These are phyloP conservation scores for Entomortierella beljakovae DNA, from an alignment of 192 early-diverging fungal species.

Conservation along the genomic window DNA sequence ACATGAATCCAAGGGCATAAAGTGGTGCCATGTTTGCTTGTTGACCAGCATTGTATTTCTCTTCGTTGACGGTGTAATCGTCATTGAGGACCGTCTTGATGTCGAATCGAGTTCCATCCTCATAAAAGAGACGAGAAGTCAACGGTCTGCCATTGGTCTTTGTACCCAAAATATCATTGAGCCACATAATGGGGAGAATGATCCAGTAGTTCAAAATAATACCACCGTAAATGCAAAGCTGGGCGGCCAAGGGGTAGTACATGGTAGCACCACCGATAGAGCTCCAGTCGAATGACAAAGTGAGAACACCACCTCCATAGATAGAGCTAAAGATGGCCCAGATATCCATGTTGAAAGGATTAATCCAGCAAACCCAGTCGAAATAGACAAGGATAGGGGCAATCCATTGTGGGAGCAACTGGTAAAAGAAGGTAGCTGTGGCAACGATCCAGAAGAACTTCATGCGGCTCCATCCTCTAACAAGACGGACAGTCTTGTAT, in stretches of 20 bases:
- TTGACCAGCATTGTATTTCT: slow-evolving; percentile 56
- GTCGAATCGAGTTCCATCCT: slow-evolving; percentile 24
- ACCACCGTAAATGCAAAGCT: slow-evolving; percentile 64
- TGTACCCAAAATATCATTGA: slow-evolving; percentile 59
- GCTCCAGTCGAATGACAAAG: slow-evolving; percentile 79
- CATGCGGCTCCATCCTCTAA: slow-evolving; percentile 25
- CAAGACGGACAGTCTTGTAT: slow-evolving; percentile 10
- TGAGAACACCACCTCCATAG: slow-evolving; percentile 74
- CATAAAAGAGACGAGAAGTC: slow-evolving; percentile 22
- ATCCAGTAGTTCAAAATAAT: slow-evolving; percentile 78
- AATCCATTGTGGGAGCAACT: slow-evolving; percentile 55
- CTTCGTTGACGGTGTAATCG: slow-evolving; percentile 66
- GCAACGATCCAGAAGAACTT: slow-evolving; percentile 58
- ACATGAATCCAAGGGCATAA: slow-evolving; percentile 70
- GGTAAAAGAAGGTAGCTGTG: slow-evolving; percentile 56
- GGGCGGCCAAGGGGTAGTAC: slow-evolving; percentile 30
- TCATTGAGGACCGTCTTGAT: slow-evolving; percentile 62
- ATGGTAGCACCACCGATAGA: slow-evolving; percentile 28
- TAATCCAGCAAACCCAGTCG: slow-evolving; percentile 36
- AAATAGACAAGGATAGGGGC: slow-evolving; percentile 37
- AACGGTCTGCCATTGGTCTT: slow-evolving; percentile 30
- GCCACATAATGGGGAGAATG: slow-evolving; percentile 75
- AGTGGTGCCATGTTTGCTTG: slow-evolving; percentile 63
- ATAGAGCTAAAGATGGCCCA: slow-evolving; percentile 56
- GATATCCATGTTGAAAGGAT: slow-evolving; percentile 32